Evolutionary conservation across 2,329 filamentous ascomycete genomes (phyloP).

Genomic region (Alternaria metachromatica): DNA sequence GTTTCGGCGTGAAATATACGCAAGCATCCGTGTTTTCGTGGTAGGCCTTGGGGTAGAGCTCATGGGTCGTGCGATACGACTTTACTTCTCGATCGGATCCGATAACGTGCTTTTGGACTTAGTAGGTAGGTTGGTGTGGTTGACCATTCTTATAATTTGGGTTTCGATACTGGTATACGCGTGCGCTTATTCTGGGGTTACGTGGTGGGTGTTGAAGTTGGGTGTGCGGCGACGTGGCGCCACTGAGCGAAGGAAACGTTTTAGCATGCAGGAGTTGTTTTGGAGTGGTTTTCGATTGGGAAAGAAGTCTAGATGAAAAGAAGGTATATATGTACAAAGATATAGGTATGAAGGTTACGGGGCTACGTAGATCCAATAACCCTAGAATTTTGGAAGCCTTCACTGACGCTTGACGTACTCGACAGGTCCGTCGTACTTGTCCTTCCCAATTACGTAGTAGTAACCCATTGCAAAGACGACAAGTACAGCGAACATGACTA

Average conservation of each 20-base stretch:
- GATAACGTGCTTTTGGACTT: no score
- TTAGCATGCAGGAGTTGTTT: background rate
- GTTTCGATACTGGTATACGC: background rate
- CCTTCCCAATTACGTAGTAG: slow-evolving; percentile 49
- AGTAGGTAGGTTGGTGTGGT: no score
- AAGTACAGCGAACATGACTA: slow-evolving; percentile 51
- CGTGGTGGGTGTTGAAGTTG: background rate
- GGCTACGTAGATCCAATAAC: background rate
- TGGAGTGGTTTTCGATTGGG: background rate
- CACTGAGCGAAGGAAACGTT: background rate
- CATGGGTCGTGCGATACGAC: no score
- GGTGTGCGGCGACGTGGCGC: background rate
- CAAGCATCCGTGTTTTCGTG: background rate
- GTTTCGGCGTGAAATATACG: background rate
- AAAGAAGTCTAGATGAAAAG: background rate
- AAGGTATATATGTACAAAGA: background rate
- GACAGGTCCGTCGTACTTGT: slow-evolving; percentile 41
- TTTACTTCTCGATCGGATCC: no score
- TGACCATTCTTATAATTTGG: no score
- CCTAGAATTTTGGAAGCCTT: background rate
- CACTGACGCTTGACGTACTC: slow-evolving; percentile 4
- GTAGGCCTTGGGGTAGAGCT: no score
- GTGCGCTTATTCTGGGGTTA: background rate
- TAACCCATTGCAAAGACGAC: slow-evolving; percentile 50
- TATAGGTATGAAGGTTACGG: background rate